A percentile compares a stretch with the other conserved stretches of the same genome.
Evolutionary conservation across 2,329 filamentous ascomycete genomes (phyloP).

Genomic region (Sporothrix dimorphospora): DNA sequence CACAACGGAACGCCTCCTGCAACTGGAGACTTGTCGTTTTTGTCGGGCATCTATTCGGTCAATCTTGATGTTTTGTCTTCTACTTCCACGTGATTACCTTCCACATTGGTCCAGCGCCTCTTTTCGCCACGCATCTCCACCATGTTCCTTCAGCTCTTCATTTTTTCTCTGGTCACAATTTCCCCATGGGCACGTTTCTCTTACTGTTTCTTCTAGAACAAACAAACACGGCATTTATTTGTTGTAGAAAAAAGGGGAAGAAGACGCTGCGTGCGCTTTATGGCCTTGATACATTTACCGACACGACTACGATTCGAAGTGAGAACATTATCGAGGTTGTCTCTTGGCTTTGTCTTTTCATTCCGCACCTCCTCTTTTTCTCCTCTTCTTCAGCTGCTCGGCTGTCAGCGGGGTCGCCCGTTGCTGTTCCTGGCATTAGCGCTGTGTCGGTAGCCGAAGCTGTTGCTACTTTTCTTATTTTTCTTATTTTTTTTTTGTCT

Average conservation of each 20-base stretch:
- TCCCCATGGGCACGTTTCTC: not conserved
- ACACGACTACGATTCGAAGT: not conserved
- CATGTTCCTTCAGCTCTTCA: not conserved
- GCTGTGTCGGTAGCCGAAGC: not conserved
- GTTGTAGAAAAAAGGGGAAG: not conserved
- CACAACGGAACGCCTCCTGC: too few relatives aligned
- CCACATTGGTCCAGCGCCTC: not conserved
- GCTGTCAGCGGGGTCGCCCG: not conserved
- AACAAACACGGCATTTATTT: not conserved
- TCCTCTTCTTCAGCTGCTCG: not conserved
- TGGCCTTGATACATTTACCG: not conserved
- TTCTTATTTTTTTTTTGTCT: not conserved
- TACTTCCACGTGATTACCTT: not conserved
- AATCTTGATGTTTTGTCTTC: not conserved
- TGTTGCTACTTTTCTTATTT: not conserved
- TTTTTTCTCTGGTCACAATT: not conserved
- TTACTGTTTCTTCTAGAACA: not conserved
- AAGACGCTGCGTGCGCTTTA: not conserved
- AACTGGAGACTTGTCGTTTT: too few relatives aligned
- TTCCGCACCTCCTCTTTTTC: not conserved
- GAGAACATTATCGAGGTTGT: not conserved
- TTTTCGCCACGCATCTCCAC: not conserved
- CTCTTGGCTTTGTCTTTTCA: not conserved
- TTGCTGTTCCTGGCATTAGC: slow-evolving; percentile 20
- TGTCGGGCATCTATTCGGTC: not conserved